phyloP scores from a whole-genome alignment of 768 basidiomycete genomes.

The Pleurotus ostreatus region DNA sequence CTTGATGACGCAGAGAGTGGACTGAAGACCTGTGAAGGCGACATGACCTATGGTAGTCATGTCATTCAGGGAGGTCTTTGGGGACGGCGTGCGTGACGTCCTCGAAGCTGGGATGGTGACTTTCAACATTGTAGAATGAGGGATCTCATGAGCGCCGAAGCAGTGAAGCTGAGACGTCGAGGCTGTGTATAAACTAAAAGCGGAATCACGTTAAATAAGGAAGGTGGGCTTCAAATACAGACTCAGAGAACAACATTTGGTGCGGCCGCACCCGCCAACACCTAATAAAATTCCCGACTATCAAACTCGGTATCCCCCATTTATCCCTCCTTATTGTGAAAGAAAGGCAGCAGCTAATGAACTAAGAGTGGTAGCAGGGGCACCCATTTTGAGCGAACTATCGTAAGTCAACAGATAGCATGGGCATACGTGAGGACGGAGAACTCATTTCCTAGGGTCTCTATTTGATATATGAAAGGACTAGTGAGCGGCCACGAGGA shows the following conservation, averaged over 20 bases:
- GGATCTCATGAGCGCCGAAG: too few species aligned
- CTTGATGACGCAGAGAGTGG: background rate
- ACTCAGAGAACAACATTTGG: too few species aligned
- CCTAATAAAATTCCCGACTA: conserved; percentile 85
- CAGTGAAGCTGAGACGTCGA: too few species aligned
- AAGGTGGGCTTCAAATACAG: too few species aligned
- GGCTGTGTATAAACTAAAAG: too few species aligned
- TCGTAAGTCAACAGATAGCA: background rate
- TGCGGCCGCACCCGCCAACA: conserved; percentile 29
- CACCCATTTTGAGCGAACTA: background rate
- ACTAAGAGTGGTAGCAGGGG: conserved; percentile 34
- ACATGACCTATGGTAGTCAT: background rate
- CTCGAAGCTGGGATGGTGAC: too few species aligned
- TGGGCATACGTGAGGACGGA: conserved; percentile 68
- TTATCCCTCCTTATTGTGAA: conserved; percentile 83
- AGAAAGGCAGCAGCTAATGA: conserved; percentile 87
- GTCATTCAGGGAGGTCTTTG: too few species aligned
- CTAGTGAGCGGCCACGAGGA: conserved; percentile 54
- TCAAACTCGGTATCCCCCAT: conserved; percentile 87
- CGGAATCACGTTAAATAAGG: too few species aligned
- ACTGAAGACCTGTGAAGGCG: background rate
- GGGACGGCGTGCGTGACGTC: too few species aligned
- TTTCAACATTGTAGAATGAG: too few species aligned
- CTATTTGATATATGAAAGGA: conserved; percentile 63
- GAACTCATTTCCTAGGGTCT: conserved; percentile 80